phyloP scores from a whole-genome alignment of 768 basidiomycete species.

The Tulasnella sp. region DNA sequence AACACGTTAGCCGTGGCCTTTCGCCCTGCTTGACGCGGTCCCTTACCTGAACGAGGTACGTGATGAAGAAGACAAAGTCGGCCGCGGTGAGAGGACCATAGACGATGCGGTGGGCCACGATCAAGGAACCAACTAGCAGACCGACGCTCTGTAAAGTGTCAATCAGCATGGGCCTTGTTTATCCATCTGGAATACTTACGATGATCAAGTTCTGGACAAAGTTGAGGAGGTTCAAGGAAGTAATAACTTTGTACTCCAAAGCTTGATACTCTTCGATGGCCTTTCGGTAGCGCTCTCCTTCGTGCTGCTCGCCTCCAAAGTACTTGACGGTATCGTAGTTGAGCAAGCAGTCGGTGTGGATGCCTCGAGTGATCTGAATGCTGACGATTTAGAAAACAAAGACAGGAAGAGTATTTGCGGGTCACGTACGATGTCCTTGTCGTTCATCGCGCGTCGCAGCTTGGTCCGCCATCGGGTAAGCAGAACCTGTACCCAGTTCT shows the following conservation, averaged over 20 bases:
- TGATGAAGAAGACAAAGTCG: constrained; percentile 75
- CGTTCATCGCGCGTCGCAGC: constrained; percentile 74
- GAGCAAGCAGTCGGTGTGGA: constrained; percentile 74
- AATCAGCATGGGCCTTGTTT: background rate
- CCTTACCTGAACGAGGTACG: constrained; percentile 65
- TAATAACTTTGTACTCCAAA: constrained; percentile 69
- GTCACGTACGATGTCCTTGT: constrained; percentile 62
- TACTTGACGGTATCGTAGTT: constrained; percentile 87
- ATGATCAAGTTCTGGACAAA: constrained; percentile 79
- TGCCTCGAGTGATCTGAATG: constrained; percentile 64
- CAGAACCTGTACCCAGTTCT: constrained; percentile 34
- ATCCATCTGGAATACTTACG: constrained; percentile 40
- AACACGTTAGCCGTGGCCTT: background rate
- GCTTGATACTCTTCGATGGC: constrained; percentile 71
- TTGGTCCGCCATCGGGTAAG: constrained; percentile 71
- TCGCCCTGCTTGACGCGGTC: too few relatives aligned
- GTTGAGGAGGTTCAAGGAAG: constrained; percentile 69
- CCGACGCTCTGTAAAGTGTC: constrained; percentile 55
- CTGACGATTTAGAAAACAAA: background rate
- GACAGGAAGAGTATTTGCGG: background rate
- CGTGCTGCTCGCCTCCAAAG: constrained; percentile 81
- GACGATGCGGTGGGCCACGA: constrained; percentile 69
- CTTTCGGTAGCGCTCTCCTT: constrained; percentile 62
- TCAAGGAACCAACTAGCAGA: constrained; percentile 73
- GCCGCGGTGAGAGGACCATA: constrained; percentile 49